A percentile compares a stretch with the other conserved stretches of the same genome.
These are phyloP conservation scores for Brassica rapa DNA, from an alignment of 345 rosid species.

Conservation along the genomic window DNA sequence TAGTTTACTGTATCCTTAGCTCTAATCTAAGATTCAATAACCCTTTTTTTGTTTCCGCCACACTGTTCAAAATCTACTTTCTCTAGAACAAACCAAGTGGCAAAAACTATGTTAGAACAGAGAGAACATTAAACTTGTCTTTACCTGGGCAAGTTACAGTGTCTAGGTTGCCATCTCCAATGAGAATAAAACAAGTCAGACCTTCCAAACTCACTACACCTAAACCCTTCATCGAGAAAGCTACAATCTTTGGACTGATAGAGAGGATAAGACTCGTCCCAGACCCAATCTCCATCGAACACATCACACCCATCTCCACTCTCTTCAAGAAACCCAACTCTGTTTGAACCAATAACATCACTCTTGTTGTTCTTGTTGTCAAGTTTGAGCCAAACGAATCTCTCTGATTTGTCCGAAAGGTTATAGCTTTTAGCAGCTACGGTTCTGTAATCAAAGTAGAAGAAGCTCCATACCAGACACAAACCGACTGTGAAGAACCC, in stretches of 20 bases:
- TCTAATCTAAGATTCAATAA: not conserved
- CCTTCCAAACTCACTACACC: slow-evolving; percentile 87
- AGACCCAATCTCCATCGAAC: slow-evolving; percentile 92
- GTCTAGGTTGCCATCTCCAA: slow-evolving; percentile 96
- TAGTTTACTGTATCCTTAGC: not conserved
- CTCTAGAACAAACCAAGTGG: slow-evolving; percentile 8
- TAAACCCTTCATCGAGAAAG: slow-evolving; percentile 82
- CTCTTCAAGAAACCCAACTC: slow-evolving; percentile 66
- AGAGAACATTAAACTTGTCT: not conserved
- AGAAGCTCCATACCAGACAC: slow-evolving; percentile 61
- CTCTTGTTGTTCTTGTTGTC: not conserved
- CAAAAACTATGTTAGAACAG: slow-evolving; percentile 22
- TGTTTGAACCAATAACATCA: slow-evolving; percentile 22
- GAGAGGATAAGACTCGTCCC: slow-evolving; percentile 88
- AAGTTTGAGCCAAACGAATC: slow-evolving; percentile 62
- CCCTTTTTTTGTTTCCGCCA: not conserved
- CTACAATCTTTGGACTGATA: slow-evolving; percentile 84
- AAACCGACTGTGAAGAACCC: slow-evolving; percentile 63
- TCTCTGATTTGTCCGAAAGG: slow-evolving; percentile 55
- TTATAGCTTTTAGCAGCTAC: slow-evolving; percentile 51
- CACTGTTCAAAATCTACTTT: not conserved
- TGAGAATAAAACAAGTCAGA: slow-evolving; percentile 85
- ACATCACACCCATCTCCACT: slow-evolving; percentile 70
- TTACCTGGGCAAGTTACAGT: slow-evolving; percentile 89
- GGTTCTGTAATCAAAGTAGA: slow-evolving; percentile 68